These are phyloP conservation scores for Pythium insidiosum DNA, from an alignment of 352 stramenopile genomes.

Conservation along the genomic window DNA sequence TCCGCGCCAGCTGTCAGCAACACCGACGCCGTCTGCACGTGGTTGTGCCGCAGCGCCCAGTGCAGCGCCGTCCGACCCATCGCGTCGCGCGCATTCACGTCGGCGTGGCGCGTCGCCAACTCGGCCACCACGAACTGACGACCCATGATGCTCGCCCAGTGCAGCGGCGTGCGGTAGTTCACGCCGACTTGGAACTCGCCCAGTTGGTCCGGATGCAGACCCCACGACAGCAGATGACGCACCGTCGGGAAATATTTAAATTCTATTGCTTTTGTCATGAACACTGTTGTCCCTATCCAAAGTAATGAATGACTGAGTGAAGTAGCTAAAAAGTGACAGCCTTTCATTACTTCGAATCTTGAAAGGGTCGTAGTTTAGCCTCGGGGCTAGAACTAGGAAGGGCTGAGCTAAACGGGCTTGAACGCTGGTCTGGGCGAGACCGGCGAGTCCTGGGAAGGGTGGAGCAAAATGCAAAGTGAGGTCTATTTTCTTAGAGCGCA, in stretches of 20 bases:
- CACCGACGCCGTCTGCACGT: constrained; percentile 37
- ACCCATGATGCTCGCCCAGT: constrained; percentile 74
- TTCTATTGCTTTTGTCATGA: too few relatives aligned
- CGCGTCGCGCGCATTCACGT: constrained; percentile 58
- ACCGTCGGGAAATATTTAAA: constrained; percentile 42
- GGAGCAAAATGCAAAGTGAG: too few relatives aligned
- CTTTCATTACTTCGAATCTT: too few relatives aligned
- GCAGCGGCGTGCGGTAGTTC: constrained; percentile 49
- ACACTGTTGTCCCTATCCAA: too few relatives aligned
- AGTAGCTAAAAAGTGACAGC: too few relatives aligned
- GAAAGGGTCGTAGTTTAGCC: too few relatives aligned
- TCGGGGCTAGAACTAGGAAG: too few relatives aligned
- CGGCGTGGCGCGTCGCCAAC: constrained; percentile 32
- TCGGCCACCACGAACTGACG: constrained; percentile 37
- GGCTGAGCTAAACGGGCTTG: too few relatives aligned
- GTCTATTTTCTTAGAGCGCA: too few relatives aligned
- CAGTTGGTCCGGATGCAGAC: constrained; percentile 44
- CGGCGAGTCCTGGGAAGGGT: too few relatives aligned
- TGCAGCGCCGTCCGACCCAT: constrained; percentile 55
- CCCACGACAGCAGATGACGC: constrained; percentile 43
- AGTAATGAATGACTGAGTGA: too few relatives aligned
- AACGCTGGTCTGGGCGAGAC: too few relatives aligned
- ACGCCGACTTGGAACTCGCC: constrained; percentile 66
- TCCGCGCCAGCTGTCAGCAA: constrained; percentile 47
- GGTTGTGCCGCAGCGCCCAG: constrained; percentile 73